These are phyloP conservation scores for Pythium myriotylum DNA, from an alignment of 352 stramenopile species.

Conservation along the genomic window DNA sequence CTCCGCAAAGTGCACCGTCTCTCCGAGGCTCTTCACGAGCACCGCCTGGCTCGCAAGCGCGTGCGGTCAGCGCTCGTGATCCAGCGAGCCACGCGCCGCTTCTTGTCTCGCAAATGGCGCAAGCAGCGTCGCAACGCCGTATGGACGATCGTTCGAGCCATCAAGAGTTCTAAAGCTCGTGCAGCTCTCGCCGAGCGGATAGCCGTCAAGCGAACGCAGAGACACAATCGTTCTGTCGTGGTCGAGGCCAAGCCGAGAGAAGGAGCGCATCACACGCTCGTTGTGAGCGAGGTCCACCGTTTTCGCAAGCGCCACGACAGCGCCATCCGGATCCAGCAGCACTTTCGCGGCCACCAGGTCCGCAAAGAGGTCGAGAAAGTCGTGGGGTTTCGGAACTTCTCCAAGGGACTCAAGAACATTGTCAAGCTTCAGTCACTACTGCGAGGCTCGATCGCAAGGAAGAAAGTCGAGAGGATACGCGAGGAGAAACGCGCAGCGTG, in stretches of 20 bases:
- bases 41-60: constrained; percentile 3
- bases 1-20: constrained; percentile 28
- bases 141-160: constrained; percentile 13
- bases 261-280: constrained; percentile 11
- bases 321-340: constrained; percentile 43
- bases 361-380: constrained; percentile 27
- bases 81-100: constrained; percentile 20
- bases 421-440: constrained; percentile 62
- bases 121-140: constrained; percentile 22
- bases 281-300: constrained; percentile 3
- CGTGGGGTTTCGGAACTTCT: constrained; percentile 21
- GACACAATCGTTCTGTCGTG: constrained; percentile 4
- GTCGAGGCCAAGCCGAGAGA: neutral
- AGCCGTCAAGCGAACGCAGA: constrained; percentile 9
- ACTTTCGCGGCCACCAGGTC: constrained; percentile 38
- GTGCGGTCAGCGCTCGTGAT: constrained; percentile 24
- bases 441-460: constrained; percentile 40
- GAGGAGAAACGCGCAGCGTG: constrained; percentile 17
- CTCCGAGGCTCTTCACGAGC: constrained; percentile 23
- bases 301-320: constrained; percentile 27
- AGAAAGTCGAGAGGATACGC: constrained; percentile 31
- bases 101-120: constrained; percentile 12
- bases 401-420: constrained; percentile 35
- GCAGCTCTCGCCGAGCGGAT: constrained; percentile 9
- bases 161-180: constrained; percentile 22